Conservation (phyloP, 2,329 filamentous ascomycete genomes). For the Cucurbitaria berberidis region DNA sequence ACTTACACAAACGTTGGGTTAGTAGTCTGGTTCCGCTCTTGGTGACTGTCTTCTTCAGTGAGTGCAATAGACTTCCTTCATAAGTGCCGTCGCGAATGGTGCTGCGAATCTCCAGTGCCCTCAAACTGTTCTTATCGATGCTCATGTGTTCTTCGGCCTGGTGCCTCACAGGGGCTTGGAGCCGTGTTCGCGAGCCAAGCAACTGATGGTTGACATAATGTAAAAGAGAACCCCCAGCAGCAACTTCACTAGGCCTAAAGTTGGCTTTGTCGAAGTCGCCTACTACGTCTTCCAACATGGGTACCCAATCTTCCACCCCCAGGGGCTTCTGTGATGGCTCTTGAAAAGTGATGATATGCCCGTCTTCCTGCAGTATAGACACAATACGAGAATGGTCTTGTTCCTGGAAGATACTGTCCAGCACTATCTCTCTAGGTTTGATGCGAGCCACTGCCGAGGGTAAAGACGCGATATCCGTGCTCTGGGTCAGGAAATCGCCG, state of each 20-base stretch:
- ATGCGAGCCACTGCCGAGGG: constrained; percentile 84
- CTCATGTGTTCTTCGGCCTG: constrained; percentile 79
- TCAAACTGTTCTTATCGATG: constrained; percentile 90
- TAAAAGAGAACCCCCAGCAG: constrained; percentile 80
- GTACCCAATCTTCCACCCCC: constrained; percentile 69
- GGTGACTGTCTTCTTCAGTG: constrained; percentile 87
- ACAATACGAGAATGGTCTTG: constrained; percentile 67
- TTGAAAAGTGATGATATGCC: constrained; percentile 77
- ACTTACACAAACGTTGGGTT: constrained; percentile 77
- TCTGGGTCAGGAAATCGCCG: constrained; percentile 89
- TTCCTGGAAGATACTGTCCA: constrained; percentile 64
- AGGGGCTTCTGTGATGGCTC: constrained; percentile 53
- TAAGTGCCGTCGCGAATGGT: constrained; percentile 81
- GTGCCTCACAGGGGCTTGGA: constrained; percentile 81
- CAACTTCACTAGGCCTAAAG: constrained; percentile 73
- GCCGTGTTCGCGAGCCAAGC: constrained; percentile 76
- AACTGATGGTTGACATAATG: constrained; percentile 83
- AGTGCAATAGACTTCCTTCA: constrained; percentile 85
- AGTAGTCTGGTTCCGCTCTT: constrained; percentile 88
- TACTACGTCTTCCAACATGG: constrained; percentile 78
- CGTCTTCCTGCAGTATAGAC: constrained; percentile 74
- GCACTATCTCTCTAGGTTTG: constrained; percentile 80
- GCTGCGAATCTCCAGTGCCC: constrained; percentile 84
- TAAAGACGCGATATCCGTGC: constrained; percentile 71
- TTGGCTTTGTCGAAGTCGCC: constrained; percentile 56